Percentiles rank a stretch among this genome's conserved stretches.
Conservation (phyloP, 208 protist genomes). For the Acanthamoeba castellanii region DNA sequence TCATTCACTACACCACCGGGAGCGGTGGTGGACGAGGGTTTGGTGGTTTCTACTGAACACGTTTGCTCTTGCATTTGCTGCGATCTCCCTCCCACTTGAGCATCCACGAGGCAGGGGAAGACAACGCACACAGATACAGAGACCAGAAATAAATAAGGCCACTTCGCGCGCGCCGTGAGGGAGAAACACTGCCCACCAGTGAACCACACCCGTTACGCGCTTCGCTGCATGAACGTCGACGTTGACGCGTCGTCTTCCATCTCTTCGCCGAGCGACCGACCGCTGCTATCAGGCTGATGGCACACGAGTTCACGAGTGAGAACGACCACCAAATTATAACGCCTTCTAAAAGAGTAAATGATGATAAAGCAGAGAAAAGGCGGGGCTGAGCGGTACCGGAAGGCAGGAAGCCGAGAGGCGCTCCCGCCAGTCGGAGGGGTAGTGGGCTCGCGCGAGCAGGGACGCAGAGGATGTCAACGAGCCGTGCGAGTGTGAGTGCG, state of each 20-base stretch:
- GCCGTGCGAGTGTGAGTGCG: not conserved
- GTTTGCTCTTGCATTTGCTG: no score
- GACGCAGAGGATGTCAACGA: not conserved
- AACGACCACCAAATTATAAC: no score
- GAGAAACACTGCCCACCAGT: no score
- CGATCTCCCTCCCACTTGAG: no score
- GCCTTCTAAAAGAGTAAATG: no score
- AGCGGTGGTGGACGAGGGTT: not conserved
- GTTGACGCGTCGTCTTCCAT: not conserved
- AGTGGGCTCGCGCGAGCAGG: not conserved
- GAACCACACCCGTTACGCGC: not conserved
- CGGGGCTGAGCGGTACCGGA: not conserved
- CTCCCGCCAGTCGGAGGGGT: not conserved
- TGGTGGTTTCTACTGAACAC: no score
- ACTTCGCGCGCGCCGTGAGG: no score
- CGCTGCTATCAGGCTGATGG: not conserved
- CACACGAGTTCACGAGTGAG: not conserved
- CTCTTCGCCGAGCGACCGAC: not conserved
- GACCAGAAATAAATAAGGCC: not conserved
- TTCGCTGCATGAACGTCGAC: not conserved
- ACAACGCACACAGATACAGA: no score
- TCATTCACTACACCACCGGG: constrained; percentile 36
- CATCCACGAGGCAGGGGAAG: no score
- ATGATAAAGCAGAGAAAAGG: not conserved
- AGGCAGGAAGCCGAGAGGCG: not conserved